Percentiles rank a stretch among this genome's conserved stretches.
These are phyloP conservation scores for Aspergillus panamensis DNA, from an alignment of 495 filamentous ascomycete genomes.

Conservation along the genomic window DNA sequence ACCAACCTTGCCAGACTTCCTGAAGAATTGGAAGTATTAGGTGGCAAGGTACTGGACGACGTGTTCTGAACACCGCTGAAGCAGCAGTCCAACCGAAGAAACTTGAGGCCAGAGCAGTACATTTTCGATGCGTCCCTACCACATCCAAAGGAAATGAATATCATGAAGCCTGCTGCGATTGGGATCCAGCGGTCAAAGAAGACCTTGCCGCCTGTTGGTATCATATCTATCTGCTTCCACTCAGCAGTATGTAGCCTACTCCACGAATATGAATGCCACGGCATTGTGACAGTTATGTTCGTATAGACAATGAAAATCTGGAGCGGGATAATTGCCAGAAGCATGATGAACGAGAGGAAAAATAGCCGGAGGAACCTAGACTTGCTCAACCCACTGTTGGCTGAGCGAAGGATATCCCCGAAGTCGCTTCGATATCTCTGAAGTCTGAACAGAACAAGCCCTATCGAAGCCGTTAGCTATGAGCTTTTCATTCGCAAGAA, in stretches of 20 bases:
- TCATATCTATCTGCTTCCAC: constrained; percentile 60
- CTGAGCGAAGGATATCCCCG: constrained; percentile 51
- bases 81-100: constrained; percentile 29
- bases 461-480: constrained; percentile 30
- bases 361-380: constrained; percentile 78
- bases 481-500: neutral
- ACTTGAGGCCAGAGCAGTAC: constrained; percentile 53
- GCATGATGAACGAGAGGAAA: constrained; percentile 62
- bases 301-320: constrained; percentile 56
- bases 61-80: constrained; percentile 18
- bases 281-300: constrained; percentile 44
- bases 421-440: constrained; percentile 63
- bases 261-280: constrained; percentile 52
- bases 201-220: constrained; percentile 53
- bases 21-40: constrained; percentile 17
- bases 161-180: constrained; percentile 53
- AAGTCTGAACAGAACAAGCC: constrained; percentile 64
- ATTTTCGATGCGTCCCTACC: constrained; percentile 70
- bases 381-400: constrained; percentile 55
- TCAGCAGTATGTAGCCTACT: constrained; percentile 48
- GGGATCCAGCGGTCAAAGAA: constrained; percentile 67
- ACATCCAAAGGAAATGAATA: constrained; percentile 79
- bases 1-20: constrained; percentile 28
- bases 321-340: constrained; percentile 63
- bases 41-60: constrained; percentile 15